These are phyloP conservation scores for Acer negundo DNA, from an alignment of 345 rosid species.

Conservation along the genomic window DNA sequence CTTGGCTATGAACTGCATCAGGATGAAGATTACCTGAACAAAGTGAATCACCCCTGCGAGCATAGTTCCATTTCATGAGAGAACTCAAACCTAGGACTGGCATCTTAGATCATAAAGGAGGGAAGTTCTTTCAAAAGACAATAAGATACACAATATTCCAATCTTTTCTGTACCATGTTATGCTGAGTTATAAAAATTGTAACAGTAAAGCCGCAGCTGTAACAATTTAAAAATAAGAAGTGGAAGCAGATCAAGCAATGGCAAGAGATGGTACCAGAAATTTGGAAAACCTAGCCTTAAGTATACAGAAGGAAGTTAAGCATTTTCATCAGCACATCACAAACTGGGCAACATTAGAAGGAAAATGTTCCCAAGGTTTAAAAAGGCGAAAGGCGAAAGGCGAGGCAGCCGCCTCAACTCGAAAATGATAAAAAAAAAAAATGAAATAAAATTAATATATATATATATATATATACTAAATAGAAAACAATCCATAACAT, in stretches of 20 bases:
- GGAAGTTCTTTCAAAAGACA: slow-evolving; percentile 3
- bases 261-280: not conserved
- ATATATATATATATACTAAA: no score
- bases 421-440: no score
- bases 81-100: slow-evolving; percentile 19
- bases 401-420: no score
- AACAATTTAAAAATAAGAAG: not conserved
- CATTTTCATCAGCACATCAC: not conserved
- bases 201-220: not conserved
- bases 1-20: slow-evolving; percentile 62
- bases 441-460: no score
- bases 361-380: not conserved
- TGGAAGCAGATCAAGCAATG: slow-evolving; percentile 4
- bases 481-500: no score
- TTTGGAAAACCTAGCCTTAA: not conserved
- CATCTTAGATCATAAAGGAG: slow-evolving; percentile 12
- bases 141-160: not conserved
- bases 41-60: slow-evolving; percentile 78
- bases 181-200: not conserved
- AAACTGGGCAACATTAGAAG: not conserved
- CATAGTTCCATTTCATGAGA: slow-evolving; percentile 39
- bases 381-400: no score
- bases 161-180: not conserved
- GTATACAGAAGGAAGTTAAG: not conserved
- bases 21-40: slow-evolving; percentile 83